Evolutionary conservation across 352 stramenopile genomes (phyloP).

Genomic region (Phytophthora palmivora): DNA sequence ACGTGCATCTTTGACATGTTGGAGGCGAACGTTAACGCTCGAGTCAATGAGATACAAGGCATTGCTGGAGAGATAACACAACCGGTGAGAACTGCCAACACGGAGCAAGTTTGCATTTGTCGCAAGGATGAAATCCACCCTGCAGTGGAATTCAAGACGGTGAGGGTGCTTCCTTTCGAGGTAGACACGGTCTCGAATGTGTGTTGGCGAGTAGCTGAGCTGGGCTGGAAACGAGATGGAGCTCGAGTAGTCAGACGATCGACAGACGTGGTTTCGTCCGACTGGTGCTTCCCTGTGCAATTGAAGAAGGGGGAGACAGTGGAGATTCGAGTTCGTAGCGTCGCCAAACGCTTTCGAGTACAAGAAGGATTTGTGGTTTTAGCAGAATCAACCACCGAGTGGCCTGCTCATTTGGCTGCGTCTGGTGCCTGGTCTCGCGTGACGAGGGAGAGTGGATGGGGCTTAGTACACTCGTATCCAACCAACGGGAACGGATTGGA

Average conservation of each 20-base stretch:
- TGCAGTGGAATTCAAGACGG: slow-evolving; percentile 20
- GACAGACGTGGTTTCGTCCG: slow-evolving; percentile 17
- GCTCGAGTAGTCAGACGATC: slow-evolving; percentile 16
- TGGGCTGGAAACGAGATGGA: slow-evolving; percentile 16
- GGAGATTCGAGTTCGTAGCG: slow-evolving; percentile 24
- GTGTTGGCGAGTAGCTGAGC: slow-evolving; percentile 20
- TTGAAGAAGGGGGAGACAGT: slow-evolving; percentile 26
- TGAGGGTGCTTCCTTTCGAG: slow-evolving; percentile 24
- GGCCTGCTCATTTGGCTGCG: slow-evolving; percentile 26
- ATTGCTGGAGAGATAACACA: slow-evolving; percentile 12
- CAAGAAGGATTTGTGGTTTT: slow-evolving; percentile 24
- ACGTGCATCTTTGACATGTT: slow-evolving; percentile 24
- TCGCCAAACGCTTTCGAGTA: slow-evolving; percentile 29
- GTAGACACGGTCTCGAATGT: slow-evolving; percentile 18
- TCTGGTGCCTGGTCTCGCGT: slow-evolving; percentile 26
- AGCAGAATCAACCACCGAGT: slow-evolving; percentile 30
- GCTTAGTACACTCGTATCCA: slow-evolving; percentile 20
- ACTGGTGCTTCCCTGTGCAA: slow-evolving; percentile 25
- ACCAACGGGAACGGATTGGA: slow-evolving; percentile 2
- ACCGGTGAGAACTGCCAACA: slow-evolving; percentile 13
- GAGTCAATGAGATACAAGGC: slow-evolving; percentile 8
- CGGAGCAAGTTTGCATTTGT: slow-evolving; percentile 27
- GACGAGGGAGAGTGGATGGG: slow-evolving; percentile 29
- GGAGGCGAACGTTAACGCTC: slow-evolving; percentile 24
- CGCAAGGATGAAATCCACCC: slow-evolving; percentile 21